phyloP scores from a whole-genome alignment of 352 stramenopile genomes.

The Globisporangium okanoganense region DNA sequence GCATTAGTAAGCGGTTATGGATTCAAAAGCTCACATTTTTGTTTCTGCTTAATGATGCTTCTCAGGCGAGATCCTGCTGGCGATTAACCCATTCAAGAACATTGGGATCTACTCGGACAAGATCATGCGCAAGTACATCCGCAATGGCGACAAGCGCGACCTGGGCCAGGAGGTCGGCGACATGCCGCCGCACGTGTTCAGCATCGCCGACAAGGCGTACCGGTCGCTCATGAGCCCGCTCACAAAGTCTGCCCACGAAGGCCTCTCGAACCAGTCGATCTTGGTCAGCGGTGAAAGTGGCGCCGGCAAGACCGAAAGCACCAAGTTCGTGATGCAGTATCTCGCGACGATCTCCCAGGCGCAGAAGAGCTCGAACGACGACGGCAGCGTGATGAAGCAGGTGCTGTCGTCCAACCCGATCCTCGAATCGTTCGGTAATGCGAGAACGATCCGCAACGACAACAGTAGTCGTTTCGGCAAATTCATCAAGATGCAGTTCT shows the following conservation, averaged over 20 bases:
- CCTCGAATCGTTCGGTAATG: constrained; percentile 99
- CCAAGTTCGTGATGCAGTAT: constrained; percentile 96
- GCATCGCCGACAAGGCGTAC: constrained; percentile 88
- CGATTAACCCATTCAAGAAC: constrained; percentile 89
- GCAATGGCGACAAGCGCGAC: constrained; percentile 70
- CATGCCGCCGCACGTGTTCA: constrained; percentile 91
- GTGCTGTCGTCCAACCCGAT: constrained; percentile 98
- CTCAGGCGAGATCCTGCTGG: constrained; percentile 75
- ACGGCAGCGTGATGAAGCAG: constrained; percentile 85
- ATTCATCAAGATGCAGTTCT: constrained; percentile 97
- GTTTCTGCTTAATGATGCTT: no score
- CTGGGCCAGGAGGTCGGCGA: constrained; percentile 57
- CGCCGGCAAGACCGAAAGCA: constrained; percentile 96
- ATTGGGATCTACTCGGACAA: constrained; percentile 85
- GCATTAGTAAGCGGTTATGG: background rate
- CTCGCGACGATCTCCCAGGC: constrained; percentile 86
- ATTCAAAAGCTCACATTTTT: no score
- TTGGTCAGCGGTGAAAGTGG: constrained; percentile 91
- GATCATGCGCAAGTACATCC: constrained; percentile 86
- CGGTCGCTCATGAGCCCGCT: constrained; percentile 69
- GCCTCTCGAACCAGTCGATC: constrained; percentile 86
- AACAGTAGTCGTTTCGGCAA: constrained; percentile 97
- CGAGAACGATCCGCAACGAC: constrained; percentile 95
- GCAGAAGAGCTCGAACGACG: constrained; percentile 25
- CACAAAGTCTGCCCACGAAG: constrained; percentile 21